Evolutionary conservation across 805 yeast species (phyloP).

Genomic region (Wickerhamiella azymoides): DNA sequence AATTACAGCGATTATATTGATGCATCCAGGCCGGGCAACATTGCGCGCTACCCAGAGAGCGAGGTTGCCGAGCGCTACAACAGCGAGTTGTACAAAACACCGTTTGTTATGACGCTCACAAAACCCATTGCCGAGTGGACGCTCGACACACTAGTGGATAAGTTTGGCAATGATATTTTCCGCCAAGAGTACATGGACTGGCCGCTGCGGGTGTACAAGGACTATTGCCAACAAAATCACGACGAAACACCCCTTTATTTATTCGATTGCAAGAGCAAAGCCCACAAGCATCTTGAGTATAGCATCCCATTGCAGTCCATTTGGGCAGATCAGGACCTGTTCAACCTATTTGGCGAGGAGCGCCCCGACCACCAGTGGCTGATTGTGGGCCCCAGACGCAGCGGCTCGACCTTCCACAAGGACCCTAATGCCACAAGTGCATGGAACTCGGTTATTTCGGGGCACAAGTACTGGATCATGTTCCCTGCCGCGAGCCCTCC

Average conservation of each 20-base stretch:
- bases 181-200: constrained; percentile 80
- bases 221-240: constrained; percentile 44
- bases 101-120: constrained; percentile 44
- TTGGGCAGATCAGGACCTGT: constrained; percentile 43
- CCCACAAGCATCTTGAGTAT: constrained; percentile 49
- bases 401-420: constrained; percentile 85
- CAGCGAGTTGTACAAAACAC: constrained; percentile 35
- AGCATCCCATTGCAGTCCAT: constrained; percentile 32
- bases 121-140: constrained; percentile 54
- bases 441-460: constrained; percentile 70
- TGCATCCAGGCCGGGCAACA: constrained; percentile 19
- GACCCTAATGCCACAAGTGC: constrained; percentile 87
- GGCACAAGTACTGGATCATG: constrained; percentile 79
- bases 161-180: constrained; percentile 50
- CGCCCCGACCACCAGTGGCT: constrained; percentile 91
- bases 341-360: constrained; percentile 36
- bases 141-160: constrained; percentile 31
- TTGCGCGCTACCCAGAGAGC: neutral
- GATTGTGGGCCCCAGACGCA: constrained; percentile 65
- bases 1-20: constrained; percentile 40
- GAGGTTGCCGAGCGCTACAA: constrained; percentile 8
- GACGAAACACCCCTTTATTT: constrained; percentile 81
- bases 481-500: constrained; percentile 63
- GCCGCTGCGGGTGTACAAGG: constrained; percentile 47
- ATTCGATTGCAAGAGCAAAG: constrained; percentile 67